A percentile compares a stretch with the other conserved stretches of the same genome.
Conservation (phyloP, 139 green algal genomes). For the Pseudopediastrum boryanum region DNA sequence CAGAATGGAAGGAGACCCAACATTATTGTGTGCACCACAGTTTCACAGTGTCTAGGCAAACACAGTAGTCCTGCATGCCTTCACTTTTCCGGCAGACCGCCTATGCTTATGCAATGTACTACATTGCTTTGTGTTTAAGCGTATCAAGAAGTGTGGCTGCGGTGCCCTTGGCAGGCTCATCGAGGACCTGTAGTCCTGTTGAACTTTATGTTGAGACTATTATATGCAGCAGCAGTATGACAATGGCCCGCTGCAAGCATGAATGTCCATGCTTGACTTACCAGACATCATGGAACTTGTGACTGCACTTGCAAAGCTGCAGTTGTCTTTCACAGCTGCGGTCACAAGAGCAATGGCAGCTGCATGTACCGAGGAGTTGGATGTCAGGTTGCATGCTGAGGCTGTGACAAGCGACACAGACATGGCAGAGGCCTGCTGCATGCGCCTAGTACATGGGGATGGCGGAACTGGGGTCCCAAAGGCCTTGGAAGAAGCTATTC, state of each 20-base stretch:
- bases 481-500: neutral
- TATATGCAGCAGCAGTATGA: neutral
- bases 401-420: constrained; percentile 31
- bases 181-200: neutral
- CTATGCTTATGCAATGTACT: too few relatives aligned
- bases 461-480: constrained; percentile 13
- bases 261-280: neutral
- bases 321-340: constrained; percentile 31
- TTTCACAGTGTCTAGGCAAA: too few relatives aligned
- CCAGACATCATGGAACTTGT: neutral
- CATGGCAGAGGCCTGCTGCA: constrained; percentile 27
- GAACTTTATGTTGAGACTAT: neutral
- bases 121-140: too few relatives aligned
- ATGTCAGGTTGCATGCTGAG: constrained; percentile 20
- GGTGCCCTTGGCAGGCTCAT: neutral
- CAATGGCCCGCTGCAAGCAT: neutral
- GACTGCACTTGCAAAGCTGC: constrained; percentile 38
- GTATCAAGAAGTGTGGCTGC: neutral
- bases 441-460: constrained; percentile 24
- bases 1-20: too few relatives aligned
- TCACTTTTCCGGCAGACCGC: too few relatives aligned
- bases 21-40: too few relatives aligned
- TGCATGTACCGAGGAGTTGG: constrained; percentile 9
- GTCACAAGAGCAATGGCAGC: constrained; percentile 35
- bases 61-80: too few relatives aligned